These are phyloP conservation scores for Colletotrichum sp. DNA, from an alignment of 2,329 filamentous ascomycete genomes.

Conservation along the genomic window DNA sequence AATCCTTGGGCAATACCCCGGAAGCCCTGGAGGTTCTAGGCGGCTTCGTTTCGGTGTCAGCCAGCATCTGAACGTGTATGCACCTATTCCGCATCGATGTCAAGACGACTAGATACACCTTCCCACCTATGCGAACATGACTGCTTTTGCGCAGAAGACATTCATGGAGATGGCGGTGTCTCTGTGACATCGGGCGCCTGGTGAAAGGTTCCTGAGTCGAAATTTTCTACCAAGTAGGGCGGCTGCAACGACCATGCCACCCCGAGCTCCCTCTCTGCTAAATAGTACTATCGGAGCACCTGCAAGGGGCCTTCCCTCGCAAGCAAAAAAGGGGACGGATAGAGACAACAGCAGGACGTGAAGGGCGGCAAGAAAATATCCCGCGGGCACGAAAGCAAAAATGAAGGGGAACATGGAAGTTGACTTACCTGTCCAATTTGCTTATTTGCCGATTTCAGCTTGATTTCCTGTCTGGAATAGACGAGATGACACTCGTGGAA, in stretches of 20 bases:
- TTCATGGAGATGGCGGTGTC: neutral
- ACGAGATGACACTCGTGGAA: neutral
- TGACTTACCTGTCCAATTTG: neutral
- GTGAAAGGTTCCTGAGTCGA: neutral
- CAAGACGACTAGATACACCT: neutral
- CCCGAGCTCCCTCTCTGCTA: neutral
- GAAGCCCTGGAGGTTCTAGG: neutral
- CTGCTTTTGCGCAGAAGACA: neutral
- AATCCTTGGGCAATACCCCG: neutral
- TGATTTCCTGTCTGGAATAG: neutral
- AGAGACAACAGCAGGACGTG: neutral
- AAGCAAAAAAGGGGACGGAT: neutral
- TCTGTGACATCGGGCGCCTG: neutral
- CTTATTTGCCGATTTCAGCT: neutral
- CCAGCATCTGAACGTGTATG: neutral
- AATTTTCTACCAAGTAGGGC: neutral
- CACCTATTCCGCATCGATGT: neutral
- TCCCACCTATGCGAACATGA: neutral
- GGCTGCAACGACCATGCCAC: neutral
- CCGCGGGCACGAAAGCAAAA: neutral
- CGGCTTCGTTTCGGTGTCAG: neutral
- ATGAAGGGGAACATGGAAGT: neutral
- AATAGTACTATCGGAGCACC: neutral
- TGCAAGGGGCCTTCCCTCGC: neutral
- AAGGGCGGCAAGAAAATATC: neutral